Conservation (phyloP, 306 rosid species). For the Rubus parviflorus region DNA sequence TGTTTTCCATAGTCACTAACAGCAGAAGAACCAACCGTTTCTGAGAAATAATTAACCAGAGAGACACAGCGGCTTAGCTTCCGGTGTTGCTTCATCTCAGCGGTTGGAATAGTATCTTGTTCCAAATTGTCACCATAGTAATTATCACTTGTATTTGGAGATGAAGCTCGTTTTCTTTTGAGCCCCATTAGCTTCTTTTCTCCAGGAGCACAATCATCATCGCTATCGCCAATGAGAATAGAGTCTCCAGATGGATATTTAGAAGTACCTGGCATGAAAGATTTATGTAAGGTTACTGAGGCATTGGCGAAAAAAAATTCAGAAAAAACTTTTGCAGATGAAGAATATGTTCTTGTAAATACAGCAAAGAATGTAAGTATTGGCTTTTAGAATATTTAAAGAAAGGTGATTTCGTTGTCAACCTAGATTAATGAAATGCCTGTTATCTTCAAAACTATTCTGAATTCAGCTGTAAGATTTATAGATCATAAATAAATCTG, state of each 20-base stretch:
- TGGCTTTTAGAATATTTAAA: neutral
- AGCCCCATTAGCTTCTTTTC: neutral
- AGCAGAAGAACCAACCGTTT: conserved; percentile 1
- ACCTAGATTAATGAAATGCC: neutral
- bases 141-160: neutral
- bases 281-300: neutral
- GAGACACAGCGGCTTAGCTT: conserved; percentile 3
- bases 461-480: no score
- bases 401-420: neutral
- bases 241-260: conserved; percentile 1
- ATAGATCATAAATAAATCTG: no score
- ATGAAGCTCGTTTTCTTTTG: conserved; percentile 28
- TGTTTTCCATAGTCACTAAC: neutral
- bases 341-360: neutral
- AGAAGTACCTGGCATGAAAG: conserved; percentile 8
- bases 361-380: neutral
- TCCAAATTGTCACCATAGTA: conserved; percentile 3
- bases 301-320: neutral
- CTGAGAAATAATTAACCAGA: neutral
- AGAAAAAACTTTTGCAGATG: neutral
- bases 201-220: conserved; percentile 22
- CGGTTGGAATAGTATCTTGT: neutral
- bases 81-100: conserved; percentile 2
- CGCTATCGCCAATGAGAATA: conserved; percentile 17
- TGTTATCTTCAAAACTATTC: neutral